These are phyloP conservation scores for Moringa oleifera DNA, from an alignment of 345 rosid genomes.

Conservation along the genomic window DNA sequence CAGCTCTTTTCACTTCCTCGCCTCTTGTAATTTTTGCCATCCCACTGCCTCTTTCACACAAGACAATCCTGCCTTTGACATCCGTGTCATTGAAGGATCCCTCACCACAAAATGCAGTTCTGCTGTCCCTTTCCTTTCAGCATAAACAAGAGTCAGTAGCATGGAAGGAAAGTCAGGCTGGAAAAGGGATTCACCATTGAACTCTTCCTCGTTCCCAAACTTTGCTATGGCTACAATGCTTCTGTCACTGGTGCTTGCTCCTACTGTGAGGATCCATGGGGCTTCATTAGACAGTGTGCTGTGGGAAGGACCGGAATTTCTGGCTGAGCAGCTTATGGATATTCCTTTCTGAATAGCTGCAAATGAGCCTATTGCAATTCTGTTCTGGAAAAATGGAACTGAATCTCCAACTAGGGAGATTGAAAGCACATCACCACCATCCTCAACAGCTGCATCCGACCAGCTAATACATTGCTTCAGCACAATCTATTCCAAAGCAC, in stretches of 20 bases:
- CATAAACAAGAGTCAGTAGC: constrained; percentile 37
- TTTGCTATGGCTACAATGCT: constrained; percentile 33
- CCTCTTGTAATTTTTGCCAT: constrained; percentile 22
- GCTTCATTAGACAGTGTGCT: constrained; percentile 42
- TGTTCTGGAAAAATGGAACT: constrained; percentile 31
- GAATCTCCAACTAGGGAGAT: constrained; percentile 38
- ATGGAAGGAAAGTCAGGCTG: constrained; percentile 27
- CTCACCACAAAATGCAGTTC: constrained; percentile 16
- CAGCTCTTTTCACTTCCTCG: constrained; percentile 27
- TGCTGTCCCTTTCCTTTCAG: constrained; percentile 22
- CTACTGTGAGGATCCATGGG: constrained; percentile 53
- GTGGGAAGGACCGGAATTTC: constrained; percentile 41
- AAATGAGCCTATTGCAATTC: constrained; percentile 38
- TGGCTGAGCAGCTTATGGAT: constrained; percentile 46
- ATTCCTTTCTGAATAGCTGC: constrained; percentile 46
- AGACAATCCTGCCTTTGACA: constrained; percentile 32
- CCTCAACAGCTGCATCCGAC: constrained; percentile 41
- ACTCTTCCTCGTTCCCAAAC: constrained; percentile 31
- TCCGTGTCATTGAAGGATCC: constrained; percentile 19
- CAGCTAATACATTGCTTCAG: constrained; percentile 35
- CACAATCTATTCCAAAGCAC: constrained; percentile 40
- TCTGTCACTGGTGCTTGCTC: constrained; percentile 50
- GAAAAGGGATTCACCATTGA: constrained; percentile 28
- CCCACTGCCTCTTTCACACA: constrained; percentile 31
- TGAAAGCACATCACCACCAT: constrained; percentile 49